A percentile compares a stretch with the other conserved stretches of the same genome.
These are phyloP conservation scores for Diplodia sapinea DNA, from an alignment of 2,329 filamentous ascomycete genomes.

Conservation along the genomic window DNA sequence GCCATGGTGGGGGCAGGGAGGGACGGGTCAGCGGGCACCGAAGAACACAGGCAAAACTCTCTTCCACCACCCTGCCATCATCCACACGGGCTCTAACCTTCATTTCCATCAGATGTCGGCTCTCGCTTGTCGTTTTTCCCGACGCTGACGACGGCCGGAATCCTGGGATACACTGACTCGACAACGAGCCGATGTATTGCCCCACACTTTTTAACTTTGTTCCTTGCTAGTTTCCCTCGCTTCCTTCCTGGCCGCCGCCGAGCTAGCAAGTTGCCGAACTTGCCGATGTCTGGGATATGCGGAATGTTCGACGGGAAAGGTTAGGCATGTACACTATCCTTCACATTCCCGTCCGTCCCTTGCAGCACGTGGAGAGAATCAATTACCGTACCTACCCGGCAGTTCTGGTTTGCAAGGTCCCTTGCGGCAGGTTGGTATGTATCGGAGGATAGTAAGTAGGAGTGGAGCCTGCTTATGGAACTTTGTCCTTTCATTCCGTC, in stretches of 20 bases:
- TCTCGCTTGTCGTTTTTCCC: no score
- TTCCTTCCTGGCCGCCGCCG: not conserved
- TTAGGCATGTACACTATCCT: not conserved
- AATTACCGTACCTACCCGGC: not conserved
- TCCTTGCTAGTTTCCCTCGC: not conserved
- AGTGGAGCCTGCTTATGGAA: not conserved
- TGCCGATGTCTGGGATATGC: not conserved
- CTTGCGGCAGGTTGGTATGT: not conserved
- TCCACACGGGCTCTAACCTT: no score
- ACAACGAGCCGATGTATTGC: not conserved
- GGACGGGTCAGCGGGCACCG: no score
- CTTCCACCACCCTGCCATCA: no score
- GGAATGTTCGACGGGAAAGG: not conserved
- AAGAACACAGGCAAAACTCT: no score
- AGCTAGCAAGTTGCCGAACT: not conserved
- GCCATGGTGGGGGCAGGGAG: no score
- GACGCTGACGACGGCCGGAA: not conserved
- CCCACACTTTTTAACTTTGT: not conserved
- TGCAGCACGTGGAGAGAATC: not conserved
- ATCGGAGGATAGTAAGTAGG: not conserved
- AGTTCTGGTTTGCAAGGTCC: not conserved
- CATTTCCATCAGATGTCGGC: no score
- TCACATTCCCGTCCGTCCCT: not conserved
- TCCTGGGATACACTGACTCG: not conserved
- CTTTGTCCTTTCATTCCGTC: not conserved